phyloP scores from a whole-genome alignment of 164 flowering plant genomes.

The Amborella trichopoda region DNA sequence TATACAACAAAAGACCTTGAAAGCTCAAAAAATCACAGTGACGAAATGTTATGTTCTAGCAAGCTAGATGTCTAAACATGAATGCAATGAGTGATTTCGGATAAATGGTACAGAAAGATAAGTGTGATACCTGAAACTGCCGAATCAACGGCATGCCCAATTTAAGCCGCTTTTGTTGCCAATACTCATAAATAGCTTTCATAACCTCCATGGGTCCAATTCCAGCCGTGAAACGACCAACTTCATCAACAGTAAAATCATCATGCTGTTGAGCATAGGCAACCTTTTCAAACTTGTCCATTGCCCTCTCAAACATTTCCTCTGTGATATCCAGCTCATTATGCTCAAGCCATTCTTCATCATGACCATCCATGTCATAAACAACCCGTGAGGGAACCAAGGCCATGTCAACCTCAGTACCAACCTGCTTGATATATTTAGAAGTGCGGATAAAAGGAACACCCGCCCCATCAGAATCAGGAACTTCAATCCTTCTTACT shows the following conservation, averaged over 20 bases:
- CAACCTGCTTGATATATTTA: conserved; percentile 62
- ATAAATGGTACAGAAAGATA: neutral
- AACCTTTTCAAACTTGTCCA: conserved; percentile 85
- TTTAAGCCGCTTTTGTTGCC: conserved; percentile 66
- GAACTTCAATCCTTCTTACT: conserved; percentile 59
- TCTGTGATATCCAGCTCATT: conserved; percentile 32
- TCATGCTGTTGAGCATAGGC: conserved; percentile 51
- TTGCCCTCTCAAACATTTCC: conserved; percentile 69
- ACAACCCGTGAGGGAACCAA: conserved; percentile 57
- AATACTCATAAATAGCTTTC: conserved; percentile 47
- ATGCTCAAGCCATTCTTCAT: conserved; percentile 58
- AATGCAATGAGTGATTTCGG: no score
- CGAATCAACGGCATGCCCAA: conserved; percentile 82
- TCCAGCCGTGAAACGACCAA: conserved; percentile 44
- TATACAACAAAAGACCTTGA: no score
- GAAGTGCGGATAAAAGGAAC: conserved; percentile 40
- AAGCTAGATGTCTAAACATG: no score
- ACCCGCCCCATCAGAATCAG: conserved; percentile 40
- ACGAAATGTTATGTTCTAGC: no score
- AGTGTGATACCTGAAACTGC: conserved; percentile 72
- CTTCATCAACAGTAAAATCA: conserved; percentile 52
- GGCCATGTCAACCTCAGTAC: conserved; percentile 83
- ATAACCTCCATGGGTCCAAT: conserved; percentile 37
- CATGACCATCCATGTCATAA: conserved; percentile 99
- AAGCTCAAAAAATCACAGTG: no score